Evolutionary conservation across 176 grass and related monocot genomes (phyloP), one percentile per base, ranked within the genome.

Genomic region (Tillandsia leiboldiana): DNA sequence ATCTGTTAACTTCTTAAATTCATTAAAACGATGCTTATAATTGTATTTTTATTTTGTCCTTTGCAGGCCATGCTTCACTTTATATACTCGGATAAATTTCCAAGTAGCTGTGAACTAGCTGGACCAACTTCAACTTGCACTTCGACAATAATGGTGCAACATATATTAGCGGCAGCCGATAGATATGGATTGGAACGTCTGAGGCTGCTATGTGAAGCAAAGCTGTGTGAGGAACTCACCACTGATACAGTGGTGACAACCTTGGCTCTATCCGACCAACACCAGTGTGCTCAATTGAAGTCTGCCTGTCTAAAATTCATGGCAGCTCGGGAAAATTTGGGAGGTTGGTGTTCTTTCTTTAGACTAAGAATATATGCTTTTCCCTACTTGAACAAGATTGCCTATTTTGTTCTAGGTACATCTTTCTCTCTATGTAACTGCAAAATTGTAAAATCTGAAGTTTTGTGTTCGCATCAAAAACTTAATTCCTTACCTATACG

Each of bases 271-370:
- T 50, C 73, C 29, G 73, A 75, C 66, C 73, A 29, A 11, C 49
- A 66, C 51, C 61, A 75, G 65, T 48, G 49, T 28, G 33, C 14
- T 11, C 49, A 75, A 75, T 63, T 75, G 65, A 66, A 75, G 53
- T 48, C 63, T 20, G 49, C 61, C 66, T 75, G 73, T 66, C 73
- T 66, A 52, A 75, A 75, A 75, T 54, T 66, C 52, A 53, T 49
- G 20, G 71, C 70, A 49, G 64, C 56, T 61, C 17, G 17, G 15
- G 56, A 61, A 23, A 61, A 61, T n/a, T 10, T 61, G 15, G 56
- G 17, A 61, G 56, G 56, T 61, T 61, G 22, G 3, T 61, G 15
- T 22, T 61, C 13, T 10, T 8, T 61, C 4, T 61, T 8, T 61
- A 61, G 56, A 15, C 22, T 8, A 18, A 9, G 3, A 18, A 61